phyloP scores from a whole-genome alignment of 176 grass and related monocot genomes.

The Eleusine coracana region DNA sequence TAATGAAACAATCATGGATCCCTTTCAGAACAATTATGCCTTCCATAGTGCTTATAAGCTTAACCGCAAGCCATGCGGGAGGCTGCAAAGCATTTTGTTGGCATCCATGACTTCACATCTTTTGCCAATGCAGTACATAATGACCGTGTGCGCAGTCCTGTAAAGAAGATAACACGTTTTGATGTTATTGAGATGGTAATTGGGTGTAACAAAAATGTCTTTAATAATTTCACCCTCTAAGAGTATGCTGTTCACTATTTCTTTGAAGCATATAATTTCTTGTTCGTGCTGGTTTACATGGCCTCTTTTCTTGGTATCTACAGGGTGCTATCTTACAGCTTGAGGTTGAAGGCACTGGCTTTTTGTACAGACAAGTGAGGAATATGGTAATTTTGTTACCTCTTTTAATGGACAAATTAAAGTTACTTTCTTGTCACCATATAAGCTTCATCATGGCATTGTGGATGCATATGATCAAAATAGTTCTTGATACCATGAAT shows the following conservation, averaged over 20 bases:
- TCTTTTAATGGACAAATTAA: constrained; percentile 2
- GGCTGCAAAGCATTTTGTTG: constrained; percentile 84
- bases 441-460: not conserved
- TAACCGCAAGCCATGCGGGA: constrained; percentile 73
- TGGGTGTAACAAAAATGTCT: not conserved
- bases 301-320: constrained; percentile 35
- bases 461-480: constrained; percentile 35
- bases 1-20: constrained; percentile 85
- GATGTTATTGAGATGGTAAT: constrained; percentile 80
- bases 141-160: constrained; percentile 61
- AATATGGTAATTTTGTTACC: constrained; percentile 80
- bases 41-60: constrained; percentile 82
- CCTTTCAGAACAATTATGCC: constrained; percentile 68
- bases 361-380: constrained; percentile 97
- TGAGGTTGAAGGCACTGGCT: constrained; percentile 91
- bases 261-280: not conserved
- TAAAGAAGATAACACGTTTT: constrained; percentile 85
- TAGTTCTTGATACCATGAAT: not conserved
- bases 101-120: constrained; percentile 87
- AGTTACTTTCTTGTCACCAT: constrained; percentile 15
- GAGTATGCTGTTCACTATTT: not conserved
- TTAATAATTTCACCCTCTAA: not conserved
- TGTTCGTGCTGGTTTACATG: constrained; percentile 20
- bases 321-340: constrained; percentile 83
- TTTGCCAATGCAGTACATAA: constrained; percentile 79